phyloP scores from a whole-genome alignment of 2,329 filamentous ascomycete species.

The Fusarium phyllophilum region DNA sequence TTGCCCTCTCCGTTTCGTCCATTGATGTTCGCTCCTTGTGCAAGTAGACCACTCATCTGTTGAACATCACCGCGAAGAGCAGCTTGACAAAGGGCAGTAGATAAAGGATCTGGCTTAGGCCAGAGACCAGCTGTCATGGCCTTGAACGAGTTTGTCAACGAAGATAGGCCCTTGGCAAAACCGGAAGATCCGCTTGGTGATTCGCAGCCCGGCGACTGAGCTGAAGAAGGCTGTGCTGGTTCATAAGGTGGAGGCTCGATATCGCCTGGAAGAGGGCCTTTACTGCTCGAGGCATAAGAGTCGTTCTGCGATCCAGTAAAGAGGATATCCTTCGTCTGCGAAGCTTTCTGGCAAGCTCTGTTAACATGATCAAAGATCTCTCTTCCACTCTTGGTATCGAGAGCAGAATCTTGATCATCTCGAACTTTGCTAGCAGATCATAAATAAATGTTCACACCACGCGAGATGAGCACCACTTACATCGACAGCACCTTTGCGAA shows the following conservation, averaged over 20 bases:
- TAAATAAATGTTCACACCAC: background rate
- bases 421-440: slow-evolving; percentile 14
- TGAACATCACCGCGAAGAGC: slow-evolving; percentile 47
- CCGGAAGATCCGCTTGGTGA: slow-evolving; percentile 17
- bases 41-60: slow-evolving; percentile 48
- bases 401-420: slow-evolving; percentile 40
- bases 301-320: background rate
- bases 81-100: slow-evolving; percentile 51
- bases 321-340: slow-evolving; percentile 32
- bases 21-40: slow-evolving; percentile 50
- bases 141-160: slow-evolving; percentile 49
- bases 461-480: slow-evolving; percentile 26
- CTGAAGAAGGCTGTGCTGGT: slow-evolving; percentile 19
- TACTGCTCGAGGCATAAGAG: slow-evolving; percentile 29
- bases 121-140: slow-evolving; percentile 48
- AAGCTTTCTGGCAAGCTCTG: slow-evolving; percentile 26
- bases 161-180: slow-evolving; percentile 42
- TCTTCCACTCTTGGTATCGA: slow-evolving; percentile 31
- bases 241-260: slow-evolving; percentile 43
- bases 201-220: slow-evolving; percentile 1
- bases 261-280: slow-evolving; percentile 10
- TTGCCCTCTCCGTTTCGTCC: slow-evolving; percentile 51
- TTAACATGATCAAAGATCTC: slow-evolving; percentile 36
- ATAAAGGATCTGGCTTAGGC: slow-evolving; percentile 51
- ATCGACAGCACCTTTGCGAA: slow-evolving; percentile 36